Percentiles rank a stretch among this genome's conserved stretches.
Conservation (phyloP, 2,329 filamentous ascomycete genomes). For the Penicillium sclerotiorum region DNA sequence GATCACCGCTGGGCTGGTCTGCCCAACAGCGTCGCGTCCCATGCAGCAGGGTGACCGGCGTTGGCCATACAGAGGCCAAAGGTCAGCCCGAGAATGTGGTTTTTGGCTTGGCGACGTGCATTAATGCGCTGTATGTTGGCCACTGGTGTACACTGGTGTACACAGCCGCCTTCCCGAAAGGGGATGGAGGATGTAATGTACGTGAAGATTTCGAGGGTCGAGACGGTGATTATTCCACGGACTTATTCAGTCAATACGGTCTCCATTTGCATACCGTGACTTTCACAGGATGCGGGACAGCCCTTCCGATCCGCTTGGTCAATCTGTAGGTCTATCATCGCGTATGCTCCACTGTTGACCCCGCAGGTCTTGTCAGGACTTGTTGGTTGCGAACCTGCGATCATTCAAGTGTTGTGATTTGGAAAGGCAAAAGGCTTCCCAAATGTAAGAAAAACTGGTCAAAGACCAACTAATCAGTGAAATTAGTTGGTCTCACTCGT, state of each 20-base stretch:
- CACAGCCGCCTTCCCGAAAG: slow-evolving; percentile 28
- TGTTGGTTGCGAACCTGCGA: neutral
- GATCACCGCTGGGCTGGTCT: slow-evolving; percentile 22
- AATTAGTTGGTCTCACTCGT: neutral
- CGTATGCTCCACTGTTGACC: slow-evolving; percentile 14
- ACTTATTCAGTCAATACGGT: slow-evolving; percentile 2
- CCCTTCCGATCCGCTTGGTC: slow-evolving; percentile 21
- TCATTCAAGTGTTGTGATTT: neutral
- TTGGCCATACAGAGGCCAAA: slow-evolving; percentile 8
- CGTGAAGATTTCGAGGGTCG: slow-evolving; percentile 8
- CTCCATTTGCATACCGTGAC: slow-evolving; percentile 12
- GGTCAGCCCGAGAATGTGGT: slow-evolving; percentile 37
- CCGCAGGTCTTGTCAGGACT: slow-evolving; percentile 13
- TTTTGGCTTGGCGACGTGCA: slow-evolving; percentile 36
- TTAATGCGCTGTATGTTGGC: slow-evolving; percentile 30
- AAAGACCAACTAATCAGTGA: no score
- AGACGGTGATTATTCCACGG: slow-evolving; percentile 1
- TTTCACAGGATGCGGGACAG: slow-evolving; percentile 13
- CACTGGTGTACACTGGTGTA: slow-evolving; percentile 34
- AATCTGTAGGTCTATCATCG: slow-evolving; percentile 22
- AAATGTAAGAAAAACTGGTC: no score
- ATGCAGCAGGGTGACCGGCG: slow-evolving; percentile 11
- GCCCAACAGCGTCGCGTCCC: slow-evolving; percentile 23
- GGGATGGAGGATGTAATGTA: slow-evolving; percentile 1
- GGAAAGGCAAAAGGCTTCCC: neutral